phyloP scores from a whole-genome alignment of 1,284 basidiomycete genomes.

The Cystobasidiaceae sp. region DNA sequence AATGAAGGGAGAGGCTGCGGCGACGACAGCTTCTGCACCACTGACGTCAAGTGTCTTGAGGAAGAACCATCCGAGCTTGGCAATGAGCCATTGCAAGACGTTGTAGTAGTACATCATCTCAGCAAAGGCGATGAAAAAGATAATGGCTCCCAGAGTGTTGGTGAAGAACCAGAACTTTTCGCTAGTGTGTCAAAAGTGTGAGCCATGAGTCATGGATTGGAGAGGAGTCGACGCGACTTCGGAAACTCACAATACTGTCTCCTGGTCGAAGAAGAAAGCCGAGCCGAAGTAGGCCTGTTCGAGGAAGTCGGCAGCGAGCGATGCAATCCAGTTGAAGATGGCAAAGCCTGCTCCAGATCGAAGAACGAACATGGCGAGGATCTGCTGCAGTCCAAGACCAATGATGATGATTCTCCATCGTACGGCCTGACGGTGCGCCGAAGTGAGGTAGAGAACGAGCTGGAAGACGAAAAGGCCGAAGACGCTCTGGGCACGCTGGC shows the following conservation, averaged over 20 bases:
- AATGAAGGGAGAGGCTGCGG: constrained; percentile 83
- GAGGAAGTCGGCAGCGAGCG: constrained; percentile 34
- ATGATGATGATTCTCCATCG: constrained; percentile 78
- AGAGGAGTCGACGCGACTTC: background rate
- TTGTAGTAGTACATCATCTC: constrained; percentile 81
- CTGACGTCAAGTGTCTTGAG: constrained; percentile 70
- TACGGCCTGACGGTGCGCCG: constrained; percentile 57
- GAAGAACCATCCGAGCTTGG: constrained; percentile 84
- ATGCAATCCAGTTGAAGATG: constrained; percentile 54
- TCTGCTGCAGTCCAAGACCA: constrained; percentile 76
- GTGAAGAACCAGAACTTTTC: constrained; percentile 56
- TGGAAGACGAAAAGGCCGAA: constrained; percentile 73
- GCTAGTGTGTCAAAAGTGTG: background rate
- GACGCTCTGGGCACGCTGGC: constrained; percentile 73
- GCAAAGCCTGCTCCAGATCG: constrained; percentile 71
- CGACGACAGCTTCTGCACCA: constrained; percentile 86
- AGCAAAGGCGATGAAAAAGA: constrained; percentile 81
- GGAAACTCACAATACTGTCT: constrained; percentile 58
- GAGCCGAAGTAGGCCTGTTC: constrained; percentile 60
- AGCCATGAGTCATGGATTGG: background rate
- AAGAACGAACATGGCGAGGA: constrained; percentile 75
- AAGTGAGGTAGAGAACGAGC: constrained; percentile 61
- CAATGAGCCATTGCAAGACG: constrained; percentile 83
- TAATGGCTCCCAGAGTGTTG: constrained; percentile 63
- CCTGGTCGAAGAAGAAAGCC: constrained; percentile 66